Percentiles rank a stretch among this genome's conserved stretches.
These are phyloP conservation scores for Paracamarosporium sp. DNA, from an alignment of 2,329 filamentous ascomycete species.

Conservation along the genomic window DNA sequence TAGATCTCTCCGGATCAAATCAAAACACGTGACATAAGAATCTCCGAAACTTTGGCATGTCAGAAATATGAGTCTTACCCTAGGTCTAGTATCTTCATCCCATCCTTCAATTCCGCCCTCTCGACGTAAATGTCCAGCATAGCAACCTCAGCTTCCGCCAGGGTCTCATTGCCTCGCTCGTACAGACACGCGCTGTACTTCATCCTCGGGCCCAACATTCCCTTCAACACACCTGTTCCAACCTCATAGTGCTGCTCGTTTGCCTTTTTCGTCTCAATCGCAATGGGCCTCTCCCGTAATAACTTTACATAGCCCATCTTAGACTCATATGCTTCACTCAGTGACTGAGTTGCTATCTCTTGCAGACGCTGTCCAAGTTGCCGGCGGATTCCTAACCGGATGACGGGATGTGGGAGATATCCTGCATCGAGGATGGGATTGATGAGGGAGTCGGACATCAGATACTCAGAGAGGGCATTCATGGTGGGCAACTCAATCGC, in stretches of 20 bases:
- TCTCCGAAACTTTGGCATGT: conserved; percentile 9
- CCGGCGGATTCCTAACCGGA: conserved; percentile 70
- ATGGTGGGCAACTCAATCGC: conserved; percentile 26
- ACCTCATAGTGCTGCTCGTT: conserved; percentile 78
- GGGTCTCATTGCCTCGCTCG: conserved; percentile 60
- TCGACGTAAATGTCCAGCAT: conserved; percentile 71
- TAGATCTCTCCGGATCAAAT: neutral
- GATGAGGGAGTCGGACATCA: conserved; percentile 32
- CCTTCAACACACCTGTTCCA: conserved; percentile 67
- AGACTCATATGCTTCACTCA: conserved; percentile 60
- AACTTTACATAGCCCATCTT: conserved; percentile 70
- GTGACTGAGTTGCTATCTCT: conserved; percentile 61
- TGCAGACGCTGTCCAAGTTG: conserved; percentile 68
- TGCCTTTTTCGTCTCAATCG: conserved; percentile 69
- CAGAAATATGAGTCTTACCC: conserved; percentile 53
- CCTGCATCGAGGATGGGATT: conserved; percentile 66
- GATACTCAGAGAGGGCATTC: conserved; percentile 40
- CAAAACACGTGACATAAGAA: neutral
- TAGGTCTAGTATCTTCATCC: conserved; percentile 68
- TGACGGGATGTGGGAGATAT: conserved; percentile 68
- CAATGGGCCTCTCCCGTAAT: conserved; percentile 68
- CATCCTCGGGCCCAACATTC: conserved; percentile 71
- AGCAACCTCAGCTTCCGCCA: conserved; percentile 69
- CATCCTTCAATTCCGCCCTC: conserved; percentile 65
- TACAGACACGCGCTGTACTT: conserved; percentile 76